A percentile compares a stretch with the other conserved stretches of the same genome.
phyloP scores from a whole-genome alignment of 2,329 filamentous ascomycete species.

The Chaetomium strumarium region DNA sequence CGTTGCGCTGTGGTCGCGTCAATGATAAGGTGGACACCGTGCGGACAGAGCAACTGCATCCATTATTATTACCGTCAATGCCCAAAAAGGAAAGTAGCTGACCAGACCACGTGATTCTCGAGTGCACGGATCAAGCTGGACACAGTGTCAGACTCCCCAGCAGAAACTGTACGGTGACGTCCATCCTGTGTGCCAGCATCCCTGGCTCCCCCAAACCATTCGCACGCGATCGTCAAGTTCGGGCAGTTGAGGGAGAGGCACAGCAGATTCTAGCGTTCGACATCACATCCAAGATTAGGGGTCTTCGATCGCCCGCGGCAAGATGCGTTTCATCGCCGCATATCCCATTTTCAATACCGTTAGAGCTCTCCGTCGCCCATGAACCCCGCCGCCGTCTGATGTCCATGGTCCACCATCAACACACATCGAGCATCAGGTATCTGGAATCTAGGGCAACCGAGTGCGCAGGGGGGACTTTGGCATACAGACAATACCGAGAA shows the following conservation, averaged over 20 bases:
- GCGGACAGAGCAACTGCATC: background rate
- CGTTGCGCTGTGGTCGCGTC: background rate
- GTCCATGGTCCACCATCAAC: background rate
- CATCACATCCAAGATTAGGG: background rate
- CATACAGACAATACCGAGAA: background rate
- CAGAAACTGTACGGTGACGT: slow-evolving; percentile 14
- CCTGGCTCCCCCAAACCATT: background rate
- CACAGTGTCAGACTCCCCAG: background rate
- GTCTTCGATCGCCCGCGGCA: slow-evolving; percentile 5
- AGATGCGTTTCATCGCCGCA: slow-evolving; percentile 15
- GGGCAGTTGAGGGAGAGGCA: background rate
- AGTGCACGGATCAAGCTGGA: background rate
- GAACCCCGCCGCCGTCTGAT: slow-evolving; percentile 10
- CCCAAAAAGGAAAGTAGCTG: too few species aligned
- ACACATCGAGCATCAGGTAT: background rate
- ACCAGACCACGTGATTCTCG: too few species aligned
- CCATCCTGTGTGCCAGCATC: too few species aligned
- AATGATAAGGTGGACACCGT: background rate
- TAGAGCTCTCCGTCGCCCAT: slow-evolving; percentile 9
- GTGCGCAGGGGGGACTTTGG: background rate
- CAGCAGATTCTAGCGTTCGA: background rate
- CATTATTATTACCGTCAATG: too few species aligned
- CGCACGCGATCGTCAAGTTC: background rate
- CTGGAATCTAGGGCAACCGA: background rate
- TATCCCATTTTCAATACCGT: slow-evolving; percentile 3